Evolutionary conservation across 176 grass and related monocot genomes (phyloP), one percentile per base, ranked within the genome.

Genomic region (Oryza officinalis): DNA sequence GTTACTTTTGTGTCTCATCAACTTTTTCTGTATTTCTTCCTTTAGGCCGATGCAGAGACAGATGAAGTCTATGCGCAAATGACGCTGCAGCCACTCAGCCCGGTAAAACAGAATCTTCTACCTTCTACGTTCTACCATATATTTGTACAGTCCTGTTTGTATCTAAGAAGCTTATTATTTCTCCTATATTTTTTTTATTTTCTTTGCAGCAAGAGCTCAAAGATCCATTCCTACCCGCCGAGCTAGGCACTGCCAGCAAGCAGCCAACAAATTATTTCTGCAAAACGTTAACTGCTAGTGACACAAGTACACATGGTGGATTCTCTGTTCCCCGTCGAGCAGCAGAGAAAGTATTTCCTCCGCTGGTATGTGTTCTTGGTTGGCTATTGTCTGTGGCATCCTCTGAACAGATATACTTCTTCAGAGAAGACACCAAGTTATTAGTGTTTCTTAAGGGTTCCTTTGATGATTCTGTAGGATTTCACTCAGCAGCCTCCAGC

Each of bases 241-340:
- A 98, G 43, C 85, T 98, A 60, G 91, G 93, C 63, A 60, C 76
- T 14, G 75, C 86, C 61, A 98, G 92, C 91, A 95, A 95, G 43
- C 96, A 95, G 15, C 96, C 93, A 76, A 95, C 89, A n/a, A 93
- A 98, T 72, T 98, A 95, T 85, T 98, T 98, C 80, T 98, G 96
- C 82, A 98, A 98, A 82, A 99, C 97, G 38, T 89, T 99, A 85
- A 96, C 97, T 46, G 97, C 97, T 47, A 99, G 97, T 76, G 97
- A 99, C 75, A 99, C 97, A n/a, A 99, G 97, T 78, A 99, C 97
- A 23, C 97, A 99, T 91, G 97, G 91, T 89, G 97, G 97, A 76
- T 99, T 99, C 71, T 99, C 97, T 76, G 97, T 99, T 89, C 93
- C 97, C 27, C 93, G 93, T 14, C 87, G 97, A 84, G 93, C 96